Evolutionary conservation across 2,329 filamentous ascomycete genomes (phyloP), one percentile per base, ranked within the genome.

Genomic region (Phaeomoniella chlamydospora): DNA sequence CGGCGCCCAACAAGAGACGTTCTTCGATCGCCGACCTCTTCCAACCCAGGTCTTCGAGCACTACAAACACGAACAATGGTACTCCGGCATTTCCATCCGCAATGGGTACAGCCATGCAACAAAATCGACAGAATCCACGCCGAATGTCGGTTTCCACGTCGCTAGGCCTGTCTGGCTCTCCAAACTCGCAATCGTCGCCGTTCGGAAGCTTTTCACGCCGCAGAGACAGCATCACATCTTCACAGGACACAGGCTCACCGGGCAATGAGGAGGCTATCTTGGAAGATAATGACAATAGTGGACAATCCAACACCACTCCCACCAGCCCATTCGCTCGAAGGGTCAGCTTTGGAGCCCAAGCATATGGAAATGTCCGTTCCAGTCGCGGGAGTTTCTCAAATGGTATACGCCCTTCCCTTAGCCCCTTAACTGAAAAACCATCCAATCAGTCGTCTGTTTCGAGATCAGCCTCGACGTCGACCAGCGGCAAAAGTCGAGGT

Each of bases 321-420:
- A 70, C 65, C 36, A 82, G 80, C 10, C 83, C 86, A 19, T 88
- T 87, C 53, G 73, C 73, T 40, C 79, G 87, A 47, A 80, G 87
- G 40, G 77, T 94, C 65, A 94, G 87, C 60, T 92, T 94, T 51
- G 87, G 88, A 41, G 80, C 80, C 41, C 75, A 85, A 55, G 82
- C 82, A 45, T 67, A 86, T 57, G 71, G 76, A 48, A 78, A 77
- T 58, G 72, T 82, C 48, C 78, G 75, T 53, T 67, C 75, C 53
- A 74, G 71, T 51, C 57, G 60, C 52, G 73, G 72, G 62, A 75
- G 73, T 75, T 74, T 70, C 67, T 64, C 55, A 49, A 57, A 68
- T 63, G 70, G 68, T 73, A 73, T 67, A 70, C 60, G 63, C 58
- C 63, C 68, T 61, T 56, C 62, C 53, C 45, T 53, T 44, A 58